These are phyloP conservation scores for Tetrahymena thermophila DNA, from an alignment of 73 alveolate genomes.

Conservation along the genomic window DNA sequence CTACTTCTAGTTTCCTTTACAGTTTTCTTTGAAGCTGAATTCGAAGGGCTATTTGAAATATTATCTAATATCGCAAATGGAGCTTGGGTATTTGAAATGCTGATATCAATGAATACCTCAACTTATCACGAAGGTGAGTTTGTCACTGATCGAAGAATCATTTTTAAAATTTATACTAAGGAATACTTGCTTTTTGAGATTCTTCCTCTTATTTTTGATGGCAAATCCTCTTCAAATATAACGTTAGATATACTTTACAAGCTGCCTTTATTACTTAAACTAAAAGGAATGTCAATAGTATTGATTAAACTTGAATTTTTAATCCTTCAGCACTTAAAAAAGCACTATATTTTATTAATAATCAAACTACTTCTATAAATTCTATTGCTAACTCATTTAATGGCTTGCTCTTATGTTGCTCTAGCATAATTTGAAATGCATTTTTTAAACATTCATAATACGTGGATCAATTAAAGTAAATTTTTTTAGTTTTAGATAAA, in stretches of 20 bases:
- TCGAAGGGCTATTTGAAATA: neutral
- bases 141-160: neutral
- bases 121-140: neutral
- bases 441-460: neutral
- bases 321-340: neutral
- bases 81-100: neutral
- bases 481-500: too few species aligned
- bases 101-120: neutral
- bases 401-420: neutral
- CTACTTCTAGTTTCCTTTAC: neutral
- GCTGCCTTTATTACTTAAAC: neutral
- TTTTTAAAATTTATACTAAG: neutral
- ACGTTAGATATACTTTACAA: neutral
- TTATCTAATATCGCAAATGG: neutral
- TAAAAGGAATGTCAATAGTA: neutral
- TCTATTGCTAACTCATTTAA: neutral
- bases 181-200: neutral
- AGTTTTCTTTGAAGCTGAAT: neutral
- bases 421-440: neutral
- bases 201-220: neutral
- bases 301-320: neutral
- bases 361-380: neutral
- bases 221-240: neutral
- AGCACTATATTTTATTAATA: neutral
- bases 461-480: neutral